Evolutionary conservation across 192 early-diverging fungal genomes (phyloP), one percentile per base, ranked within the genome.

Genomic region (Rhizoclosmatium globosum): DNA sequence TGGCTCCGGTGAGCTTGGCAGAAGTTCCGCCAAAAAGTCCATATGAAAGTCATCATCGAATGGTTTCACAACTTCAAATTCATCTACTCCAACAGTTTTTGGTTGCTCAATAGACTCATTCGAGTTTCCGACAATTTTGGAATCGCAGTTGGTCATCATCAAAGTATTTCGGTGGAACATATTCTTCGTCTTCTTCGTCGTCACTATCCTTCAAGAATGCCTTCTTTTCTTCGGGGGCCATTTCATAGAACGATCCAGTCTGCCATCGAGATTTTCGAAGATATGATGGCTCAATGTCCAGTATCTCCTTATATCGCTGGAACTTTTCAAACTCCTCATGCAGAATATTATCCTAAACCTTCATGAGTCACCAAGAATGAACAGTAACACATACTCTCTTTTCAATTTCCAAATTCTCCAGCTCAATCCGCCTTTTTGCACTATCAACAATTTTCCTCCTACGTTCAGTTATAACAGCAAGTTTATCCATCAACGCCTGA

Each of bases 301-400:
- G 39, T 11, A 74, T 4, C 47, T 74, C 31, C 13, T 60, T 19
- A n/a, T 74, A 47, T 23, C 44, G 7, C 59, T 64, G 72, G 43
- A 48, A 47, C 39, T 74, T 74, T 64, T 74, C 72, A 74, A 74
- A 74, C 47, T 74, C 72, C 62, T 74, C 72, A 62, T 74, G 72
- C 56, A 74, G 43, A n/a, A 74, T 48, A n/a, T 44, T 45, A 23
- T 74, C 72, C 72, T 74, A 21, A 71, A 39, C 9, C 57, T 19
- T 64, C 21, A 13, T 11, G 1, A 69, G 15, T 19, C n/a, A 47
- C 42, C 3, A 0, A 41, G 13, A 17, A 11, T 58, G 19, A 17
- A 7, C 13, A 58, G 17, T 7, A 38, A 38, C 41, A 17, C 64
- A n/a, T 68, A 77, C 75, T 47, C 58, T 21, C 44, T 72, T 61